phyloP scores from a whole-genome alignment of 768 basidiomycete genomes.

The Lentinula raphanica region DNA sequence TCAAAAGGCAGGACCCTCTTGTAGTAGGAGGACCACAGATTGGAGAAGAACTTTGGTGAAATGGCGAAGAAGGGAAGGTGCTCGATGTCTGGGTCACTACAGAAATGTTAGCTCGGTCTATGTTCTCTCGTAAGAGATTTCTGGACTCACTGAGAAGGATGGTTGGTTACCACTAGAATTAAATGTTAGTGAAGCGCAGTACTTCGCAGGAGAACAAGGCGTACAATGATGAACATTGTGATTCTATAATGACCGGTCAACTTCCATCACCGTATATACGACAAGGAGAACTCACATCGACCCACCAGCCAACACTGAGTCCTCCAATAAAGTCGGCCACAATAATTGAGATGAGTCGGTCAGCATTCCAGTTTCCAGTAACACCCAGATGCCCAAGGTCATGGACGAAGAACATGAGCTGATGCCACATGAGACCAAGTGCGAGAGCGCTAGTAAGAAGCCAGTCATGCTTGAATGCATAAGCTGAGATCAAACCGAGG shows the following conservation, averaged over 20 bases:
- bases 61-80: slow-evolving; percentile 95
- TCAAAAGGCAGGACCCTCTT: slow-evolving; percentile 82
- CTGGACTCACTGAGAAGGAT: slow-evolving; percentile 79
- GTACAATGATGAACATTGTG: slow-evolving; percentile 95
- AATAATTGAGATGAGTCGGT: slow-evolving; percentile 73
- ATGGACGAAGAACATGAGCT: slow-evolving; percentile 87
- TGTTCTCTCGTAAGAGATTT: neutral
- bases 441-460: slow-evolving; percentile 69
- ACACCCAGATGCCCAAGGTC: slow-evolving; percentile 95
- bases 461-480: slow-evolving; percentile 61
- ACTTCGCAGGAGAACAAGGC: slow-evolving; percentile 25
- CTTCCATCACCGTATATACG: neutral
- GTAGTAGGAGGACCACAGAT: slow-evolving; percentile 93
- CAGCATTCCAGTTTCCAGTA: slow-evolving; percentile 78
- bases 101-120: neutral
- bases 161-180: slow-evolving; percentile 85
- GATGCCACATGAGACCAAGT: slow-evolving; percentile 92
- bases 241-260: slow-evolving; percentile 42
- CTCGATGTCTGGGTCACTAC: slow-evolving; percentile 78
- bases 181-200: neutral
- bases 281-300: slow-evolving; percentile 64
- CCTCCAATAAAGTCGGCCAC: slow-evolving; percentile 89
- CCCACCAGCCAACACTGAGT: slow-evolving; percentile 97
- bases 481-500: slow-evolving; percentile 53
- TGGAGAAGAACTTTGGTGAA: slow-evolving; percentile 78